phyloP scores from a whole-genome alignment of 1,139 yeast species.

The Geotrichum citri-aurantii region DNA sequence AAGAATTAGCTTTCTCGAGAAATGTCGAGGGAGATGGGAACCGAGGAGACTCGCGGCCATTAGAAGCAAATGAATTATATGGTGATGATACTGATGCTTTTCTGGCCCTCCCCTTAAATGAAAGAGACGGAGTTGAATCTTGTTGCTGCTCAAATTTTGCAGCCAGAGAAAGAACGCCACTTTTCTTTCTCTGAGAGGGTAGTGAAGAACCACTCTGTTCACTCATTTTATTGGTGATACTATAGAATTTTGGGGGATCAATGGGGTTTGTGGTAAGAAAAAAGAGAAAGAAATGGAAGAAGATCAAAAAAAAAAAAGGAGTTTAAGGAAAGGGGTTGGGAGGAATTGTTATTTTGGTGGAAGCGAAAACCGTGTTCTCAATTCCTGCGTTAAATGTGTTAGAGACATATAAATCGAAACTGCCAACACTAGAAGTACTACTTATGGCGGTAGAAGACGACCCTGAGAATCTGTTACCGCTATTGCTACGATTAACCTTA shows the following conservation, averaged over 20 bases:
- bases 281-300: background rate
- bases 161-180: constrained; percentile 15
- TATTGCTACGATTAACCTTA: background rate
- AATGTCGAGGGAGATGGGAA: background rate
- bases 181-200: background rate
- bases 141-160: constrained; percentile 13
- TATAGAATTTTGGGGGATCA: background rate
- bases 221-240: background rate
- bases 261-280: constrained; percentile 1
- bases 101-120: background rate
- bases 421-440: background rate
- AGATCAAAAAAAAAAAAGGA: background rate
- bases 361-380: constrained; percentile 6
- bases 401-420: background rate
- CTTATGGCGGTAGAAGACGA: background rate
- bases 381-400: constrained; percentile 3
- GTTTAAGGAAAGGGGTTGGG: constrained; percentile 1
- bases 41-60: background rate
- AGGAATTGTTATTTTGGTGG: background rate
- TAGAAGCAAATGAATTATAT: background rate
- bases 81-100: background rate
- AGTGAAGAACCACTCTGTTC: background rate
- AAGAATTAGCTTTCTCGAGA: background rate
- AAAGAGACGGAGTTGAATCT: constrained; percentile 4
- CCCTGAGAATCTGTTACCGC: background rate